Base-by-base conservation (phyloP, 805 yeast species). In the Metschnikowia matae region DNA sequence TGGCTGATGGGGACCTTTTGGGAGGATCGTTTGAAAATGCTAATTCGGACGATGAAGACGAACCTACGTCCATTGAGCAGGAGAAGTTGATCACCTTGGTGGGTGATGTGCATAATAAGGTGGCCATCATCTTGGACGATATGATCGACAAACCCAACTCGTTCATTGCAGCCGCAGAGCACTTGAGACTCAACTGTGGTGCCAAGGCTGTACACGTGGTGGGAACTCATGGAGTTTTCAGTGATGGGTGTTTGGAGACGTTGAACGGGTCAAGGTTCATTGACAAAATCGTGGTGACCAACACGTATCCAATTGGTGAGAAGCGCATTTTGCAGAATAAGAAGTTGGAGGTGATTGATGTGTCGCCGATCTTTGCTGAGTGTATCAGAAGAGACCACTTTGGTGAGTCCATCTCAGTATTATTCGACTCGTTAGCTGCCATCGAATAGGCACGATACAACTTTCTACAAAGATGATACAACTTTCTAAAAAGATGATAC, bases 311-410 rank as follows among this genome's bases (percentile, higher is more conserved):
- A 51, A 87, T 92, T 46, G 73, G 85, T 17, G 79, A 79, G 56
- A 85, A 81, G 52, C 76, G 80, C 58, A 69, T 79, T 32, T 76
- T 74, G 48, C 77, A 74, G 45, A 77, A 84, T 55, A 48, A 48
- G 46, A 94, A 94, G 69, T 77, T 94, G 60, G 83, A 83, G 14
- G 86, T 89, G 45, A 90, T 94, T 61, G 99, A 94, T 64, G 95
- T 94, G 45, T 87, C 97, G 54, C 87, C 96, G 17, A 90, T 94
- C 48, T 87, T 94, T 64, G 98, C 98, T 34, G 99, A 94, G 75
- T 94, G 98, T 70, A 92, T 94, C 54, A 85, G 99, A 74, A 87
- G 99, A 75, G 97, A 94, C 66, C 99, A 94, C 69, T 91, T 92
- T 62, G 99, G 99, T 67, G 98, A 92, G 74, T 86, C 95, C 61